Evolutionary conservation across 768 basidiomycete species (phyloP).

Genomic region (Dendrothele bispora): DNA sequence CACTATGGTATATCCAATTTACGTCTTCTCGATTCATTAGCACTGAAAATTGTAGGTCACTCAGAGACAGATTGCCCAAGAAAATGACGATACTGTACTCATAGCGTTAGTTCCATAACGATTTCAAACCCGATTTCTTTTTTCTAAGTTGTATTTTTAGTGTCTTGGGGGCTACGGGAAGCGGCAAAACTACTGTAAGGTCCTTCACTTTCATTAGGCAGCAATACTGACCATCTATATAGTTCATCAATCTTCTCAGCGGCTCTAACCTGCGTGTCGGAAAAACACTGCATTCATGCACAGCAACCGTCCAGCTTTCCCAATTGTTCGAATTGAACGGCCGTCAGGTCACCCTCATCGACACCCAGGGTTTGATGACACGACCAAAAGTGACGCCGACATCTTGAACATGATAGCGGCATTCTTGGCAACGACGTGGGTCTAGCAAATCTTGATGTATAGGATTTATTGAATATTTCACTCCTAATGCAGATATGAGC

Average conservation of each 20-base stretch:
- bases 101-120: background rate
- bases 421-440: conserved; percentile 6
- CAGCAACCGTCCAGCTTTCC: conserved; percentile 41
- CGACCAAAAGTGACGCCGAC: conserved; percentile 18
- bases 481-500: conserved; percentile 2
- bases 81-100: background rate
- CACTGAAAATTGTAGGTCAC: no score
- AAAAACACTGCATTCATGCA: conserved; percentile 49
- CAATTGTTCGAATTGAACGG: conserved; percentile 44
- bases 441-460: background rate
- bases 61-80: no score
- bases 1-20: no score
- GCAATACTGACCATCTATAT: background rate
- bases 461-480: no score
- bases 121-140: no score
- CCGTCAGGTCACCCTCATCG: conserved; percentile 44
- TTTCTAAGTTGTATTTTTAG: background rate
- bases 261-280: conserved; percentile 49
- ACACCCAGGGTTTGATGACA: conserved; percentile 41
- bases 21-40: no score
- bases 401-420: conserved; percentile 18
- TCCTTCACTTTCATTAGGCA: background rate
- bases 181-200: conserved; percentile 16
- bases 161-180: conserved; percentile 17
- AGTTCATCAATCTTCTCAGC: conserved; percentile 59